Evolutionary conservation across 768 basidiomycete species (phyloP).

Genomic region (Porphyrellus cyaneotinctus): DNA sequence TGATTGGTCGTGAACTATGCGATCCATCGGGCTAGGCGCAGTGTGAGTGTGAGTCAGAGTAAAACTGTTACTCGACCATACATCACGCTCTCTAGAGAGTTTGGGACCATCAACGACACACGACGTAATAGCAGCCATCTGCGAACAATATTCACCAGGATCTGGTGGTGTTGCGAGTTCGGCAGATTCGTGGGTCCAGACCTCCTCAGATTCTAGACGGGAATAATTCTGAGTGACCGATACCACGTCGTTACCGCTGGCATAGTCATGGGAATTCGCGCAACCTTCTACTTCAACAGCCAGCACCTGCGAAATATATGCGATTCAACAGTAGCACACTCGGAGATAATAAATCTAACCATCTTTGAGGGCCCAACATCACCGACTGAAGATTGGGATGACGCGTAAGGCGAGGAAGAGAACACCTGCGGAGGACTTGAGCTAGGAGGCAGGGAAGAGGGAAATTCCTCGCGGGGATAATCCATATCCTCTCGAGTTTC

Average conservation of each 20-base stretch:
- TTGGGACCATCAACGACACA: not conserved
- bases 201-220: not conserved
- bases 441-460: constrained; percentile 34
- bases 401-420: constrained; percentile 39
- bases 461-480: constrained; percentile 4
- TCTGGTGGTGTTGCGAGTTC: not conserved
- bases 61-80: constrained; percentile 7
- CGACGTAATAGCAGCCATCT: not conserved
- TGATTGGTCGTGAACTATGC: constrained; percentile 3
- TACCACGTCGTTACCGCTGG: not conserved
- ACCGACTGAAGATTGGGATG: constrained; percentile 29
- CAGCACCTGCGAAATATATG: not conserved
- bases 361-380: constrained; percentile 7
- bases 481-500: constrained; percentile 1
- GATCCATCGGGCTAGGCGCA: constrained; percentile 9
- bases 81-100: constrained; percentile 16
- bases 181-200: too few species aligned
- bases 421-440: constrained; percentile 47
- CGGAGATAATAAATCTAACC: constrained; percentile 11
- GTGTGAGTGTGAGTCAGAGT: not conserved
- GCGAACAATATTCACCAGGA: not conserved
- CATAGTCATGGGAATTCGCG: not conserved
- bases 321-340: not conserved
- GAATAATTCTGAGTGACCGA: not conserved
- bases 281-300: not conserved